phyloP scores from a whole-genome alignment of 1,284 basidiomycete species.

The Sporisorium reilianum region DNA sequence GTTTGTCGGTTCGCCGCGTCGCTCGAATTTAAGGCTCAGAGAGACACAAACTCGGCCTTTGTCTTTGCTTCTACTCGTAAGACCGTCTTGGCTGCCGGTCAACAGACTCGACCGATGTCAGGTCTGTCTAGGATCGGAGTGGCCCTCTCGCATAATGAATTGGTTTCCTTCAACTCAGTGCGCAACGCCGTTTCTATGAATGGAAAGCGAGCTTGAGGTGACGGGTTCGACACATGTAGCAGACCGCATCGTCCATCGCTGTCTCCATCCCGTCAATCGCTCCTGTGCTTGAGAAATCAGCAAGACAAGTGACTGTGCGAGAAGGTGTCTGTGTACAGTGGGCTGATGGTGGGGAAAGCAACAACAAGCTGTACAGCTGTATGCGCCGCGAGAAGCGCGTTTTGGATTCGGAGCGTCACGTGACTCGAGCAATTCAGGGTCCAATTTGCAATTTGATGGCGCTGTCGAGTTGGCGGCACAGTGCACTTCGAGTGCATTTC shows the following conservation, averaged over 20 bases:
- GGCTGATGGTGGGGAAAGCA: background rate
- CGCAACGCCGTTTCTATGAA: background rate
- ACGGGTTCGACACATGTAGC: no score
- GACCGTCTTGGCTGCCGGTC: background rate
- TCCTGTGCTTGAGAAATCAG: no score
- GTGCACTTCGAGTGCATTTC: background rate
- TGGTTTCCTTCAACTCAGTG: background rate
- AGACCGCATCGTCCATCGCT: no score
- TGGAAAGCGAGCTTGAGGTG: no score
- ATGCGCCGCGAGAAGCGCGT: slow-evolving; percentile 9
- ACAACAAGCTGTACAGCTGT: background rate
- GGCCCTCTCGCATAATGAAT: background rate
- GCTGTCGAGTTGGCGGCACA: no score
- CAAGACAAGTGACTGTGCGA: no score
- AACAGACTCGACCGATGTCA: background rate
- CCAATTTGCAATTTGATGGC: slow-evolving; percentile 1
- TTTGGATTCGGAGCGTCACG: background rate
- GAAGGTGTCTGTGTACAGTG: background rate
- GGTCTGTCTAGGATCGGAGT: background rate
- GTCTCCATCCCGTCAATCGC: no score
- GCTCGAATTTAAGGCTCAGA: slow-evolving; percentile 36
- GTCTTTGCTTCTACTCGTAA: background rate
- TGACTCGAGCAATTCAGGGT: slow-evolving; percentile 5
- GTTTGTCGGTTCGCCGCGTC: background rate
- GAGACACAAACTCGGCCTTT: slow-evolving; percentile 34